Evolutionary conservation across 768 basidiomycete species (phyloP), one percentile per base, ranked within the genome.

Genomic region (Guyanaporus albipodus): DNA sequence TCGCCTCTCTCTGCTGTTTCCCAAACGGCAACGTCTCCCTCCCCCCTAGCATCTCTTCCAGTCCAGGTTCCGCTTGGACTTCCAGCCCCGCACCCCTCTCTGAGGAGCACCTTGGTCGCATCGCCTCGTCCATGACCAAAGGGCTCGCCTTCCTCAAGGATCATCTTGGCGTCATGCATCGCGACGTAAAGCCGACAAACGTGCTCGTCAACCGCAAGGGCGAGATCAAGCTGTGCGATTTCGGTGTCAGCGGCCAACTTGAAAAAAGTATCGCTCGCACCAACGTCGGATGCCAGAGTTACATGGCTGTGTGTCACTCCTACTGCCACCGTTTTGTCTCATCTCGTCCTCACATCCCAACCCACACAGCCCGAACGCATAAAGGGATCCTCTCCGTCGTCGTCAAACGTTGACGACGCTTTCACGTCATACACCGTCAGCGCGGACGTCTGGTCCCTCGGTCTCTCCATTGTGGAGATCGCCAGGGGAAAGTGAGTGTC

Each of bases 161-260:
- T 57, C 82, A 91, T 29, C 71, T 98, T 53, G 89, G 94, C 63
- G 93, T 87, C 52, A 87, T 87, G 70, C 85, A 87, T 57, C 70
- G 83, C 55, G 82, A 94, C 57, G 92, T 94, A 40, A 95, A 95
- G 64, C 93, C 92, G 6, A 95, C 92, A 3, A 95, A 94, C 60
- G 85, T 98, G 2, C 82, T 99, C 17, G 80, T 95, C 50, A 97
- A 93, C 68, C 73, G 73, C 53, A 87, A 82, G 52, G 96, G 96
- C 6, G 74, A 91, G 48, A 76, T 98, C 65, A 98, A 98, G 68
- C 77, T 99, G 2, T 96, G 93, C 63, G 96, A 99, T 64, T 99
- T 99, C 66, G 96, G 96, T n/a, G 92, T 98, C 0, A 96, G 93
- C 8, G 95, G 95, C 6, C 94, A 99, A 63, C 79, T 99, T 31